Conservation (phyloP, 2,329 filamentous ascomycete genomes). For the Epicoccum sorghinum region DNA sequence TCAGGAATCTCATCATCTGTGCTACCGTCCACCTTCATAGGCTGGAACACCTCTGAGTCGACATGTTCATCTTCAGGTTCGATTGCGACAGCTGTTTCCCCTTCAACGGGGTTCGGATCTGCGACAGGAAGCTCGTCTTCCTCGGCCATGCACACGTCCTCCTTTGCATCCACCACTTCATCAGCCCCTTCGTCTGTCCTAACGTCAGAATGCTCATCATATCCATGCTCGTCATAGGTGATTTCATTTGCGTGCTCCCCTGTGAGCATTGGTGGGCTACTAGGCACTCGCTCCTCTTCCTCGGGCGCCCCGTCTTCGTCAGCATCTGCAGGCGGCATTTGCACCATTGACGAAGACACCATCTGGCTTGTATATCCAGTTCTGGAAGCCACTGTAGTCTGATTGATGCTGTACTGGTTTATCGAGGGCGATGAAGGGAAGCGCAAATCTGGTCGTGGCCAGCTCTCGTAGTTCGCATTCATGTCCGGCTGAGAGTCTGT, state of each 20-base stretch:
- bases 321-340: slow-evolving; percentile 32
- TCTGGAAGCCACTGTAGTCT: slow-evolving; percentile 40
- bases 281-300: slow-evolving; percentile 42
- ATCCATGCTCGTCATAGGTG: slow-evolving; percentile 33
- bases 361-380: slow-evolving; percentile 41
- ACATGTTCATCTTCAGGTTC: slow-evolving; percentile 9
- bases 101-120: neutral
- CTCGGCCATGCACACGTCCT: slow-evolving; percentile 29
- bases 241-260: slow-evolving; percentile 18
- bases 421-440: slow-evolving; percentile 47
- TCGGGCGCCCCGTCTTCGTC: slow-evolving; percentile 15
- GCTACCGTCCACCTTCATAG: slow-evolving; percentile 12
- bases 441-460: slow-evolving; percentile 29
- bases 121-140: neutral
- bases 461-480: slow-evolving; percentile 30
- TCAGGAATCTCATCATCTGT: slow-evolving; percentile 33
- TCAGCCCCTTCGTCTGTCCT: slow-evolving; percentile 27
- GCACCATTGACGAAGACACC: slow-evolving; percentile 39
- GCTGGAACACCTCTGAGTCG: slow-evolving; percentile 17
- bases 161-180: slow-evolving; percentile 26
- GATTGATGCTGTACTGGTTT: slow-evolving; percentile 45
- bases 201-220: slow-evolving; percentile 27
- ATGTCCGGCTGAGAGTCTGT: slow-evolving; percentile 54
- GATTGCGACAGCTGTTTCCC: neutral
- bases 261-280: slow-evolving; percentile 41